phyloP scores from a whole-genome alignment of 1,284 basidiomycete genomes.

The Ustilago nuda region DNA sequence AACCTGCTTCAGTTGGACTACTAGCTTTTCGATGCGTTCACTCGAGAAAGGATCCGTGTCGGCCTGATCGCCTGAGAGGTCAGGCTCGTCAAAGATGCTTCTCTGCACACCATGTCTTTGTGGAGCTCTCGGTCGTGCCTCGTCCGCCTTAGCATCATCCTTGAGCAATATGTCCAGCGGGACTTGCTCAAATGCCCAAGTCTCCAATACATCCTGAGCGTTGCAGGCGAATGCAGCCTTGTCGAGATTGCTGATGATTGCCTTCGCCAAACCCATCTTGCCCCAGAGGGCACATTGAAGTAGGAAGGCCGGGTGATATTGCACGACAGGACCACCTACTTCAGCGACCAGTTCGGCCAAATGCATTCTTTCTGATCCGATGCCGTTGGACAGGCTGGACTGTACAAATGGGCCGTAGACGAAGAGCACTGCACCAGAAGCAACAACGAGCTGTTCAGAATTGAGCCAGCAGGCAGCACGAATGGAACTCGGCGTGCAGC shows the following conservation, averaged over 20 bases:
- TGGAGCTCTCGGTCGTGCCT: background rate
- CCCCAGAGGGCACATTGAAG: constrained; percentile 47
- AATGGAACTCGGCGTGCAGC: constrained; percentile 33
- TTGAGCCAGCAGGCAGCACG: constrained; percentile 38
- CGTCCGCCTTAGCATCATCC: background rate
- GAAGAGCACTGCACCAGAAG: constrained; percentile 37
- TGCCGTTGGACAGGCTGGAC: background rate
- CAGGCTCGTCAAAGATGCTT: constrained; percentile 40
- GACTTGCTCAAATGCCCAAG: constrained; percentile 38
- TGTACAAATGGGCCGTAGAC: constrained; percentile 36
- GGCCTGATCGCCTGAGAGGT: background rate
- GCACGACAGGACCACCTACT: constrained; percentile 39
- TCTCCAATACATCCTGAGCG: constrained; percentile 21
- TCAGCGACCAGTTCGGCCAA: constrained; percentile 41
- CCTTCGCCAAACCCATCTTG: constrained; percentile 36
- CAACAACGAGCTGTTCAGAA: constrained; percentile 34
- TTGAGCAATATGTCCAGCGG: constrained; percentile 23
- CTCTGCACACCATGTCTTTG: background rate
- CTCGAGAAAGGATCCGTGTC: constrained; percentile 15
- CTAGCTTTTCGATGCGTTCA: constrained; percentile 19
- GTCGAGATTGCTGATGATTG: constrained; percentile 38
- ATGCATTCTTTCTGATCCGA: constrained; percentile 3
- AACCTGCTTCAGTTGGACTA: constrained; percentile 73
- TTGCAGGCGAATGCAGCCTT: constrained; percentile 25
- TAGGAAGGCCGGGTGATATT: constrained; percentile 51